Conservation (phyloP, 768 basidiomycete genomes). For the Lactarius indigo region DNA sequence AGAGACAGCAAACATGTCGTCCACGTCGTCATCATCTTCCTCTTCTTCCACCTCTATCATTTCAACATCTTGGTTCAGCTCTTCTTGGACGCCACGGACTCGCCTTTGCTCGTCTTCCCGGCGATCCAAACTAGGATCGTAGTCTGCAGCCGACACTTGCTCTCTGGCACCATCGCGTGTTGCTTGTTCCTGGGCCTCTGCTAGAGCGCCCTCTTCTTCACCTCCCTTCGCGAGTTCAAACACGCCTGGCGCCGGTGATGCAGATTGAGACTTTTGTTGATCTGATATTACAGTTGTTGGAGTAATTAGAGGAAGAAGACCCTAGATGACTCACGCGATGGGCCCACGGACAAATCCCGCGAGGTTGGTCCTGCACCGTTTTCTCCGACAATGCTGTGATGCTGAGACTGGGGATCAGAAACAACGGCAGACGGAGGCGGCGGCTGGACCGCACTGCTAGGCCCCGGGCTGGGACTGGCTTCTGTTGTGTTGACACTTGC, state of each 20-base stretch:
- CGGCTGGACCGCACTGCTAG: constrained; percentile 74
- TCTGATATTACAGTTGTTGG: neutral
- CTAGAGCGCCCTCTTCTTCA: constrained; percentile 46
- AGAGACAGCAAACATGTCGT: constrained; percentile 91
- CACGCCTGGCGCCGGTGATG: constrained; percentile 52
- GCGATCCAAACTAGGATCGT: constrained; percentile 80
- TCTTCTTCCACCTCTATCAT: constrained; percentile 57
- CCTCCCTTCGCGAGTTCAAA: constrained; percentile 70
- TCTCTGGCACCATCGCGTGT: constrained; percentile 46
- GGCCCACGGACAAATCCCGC: constrained; percentile 9
- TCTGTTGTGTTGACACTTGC: constrained; percentile 35
- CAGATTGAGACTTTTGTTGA: constrained; percentile 48
- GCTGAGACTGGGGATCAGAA: constrained; percentile 63
- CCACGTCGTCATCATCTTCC: constrained; percentile 75
- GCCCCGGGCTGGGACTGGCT: constrained; percentile 53
- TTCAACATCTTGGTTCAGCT: constrained; percentile 41
- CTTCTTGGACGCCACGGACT: constrained; percentile 43
- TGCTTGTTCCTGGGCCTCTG: constrained; percentile 43
- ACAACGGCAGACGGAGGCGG: constrained; percentile 52
- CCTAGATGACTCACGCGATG: neutral
- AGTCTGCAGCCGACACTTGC: constrained; percentile 89
- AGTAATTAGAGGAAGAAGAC: neutral
- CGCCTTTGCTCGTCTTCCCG: constrained; percentile 80
- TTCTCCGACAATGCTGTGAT: constrained; percentile 42
- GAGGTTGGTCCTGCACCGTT: constrained; percentile 3